A percentile compares a stretch with the other conserved stretches of the same genome.
phyloP scores from a whole-genome alignment of 768 basidiomycete genomes.

The Lentinus tigrinus region DNA sequence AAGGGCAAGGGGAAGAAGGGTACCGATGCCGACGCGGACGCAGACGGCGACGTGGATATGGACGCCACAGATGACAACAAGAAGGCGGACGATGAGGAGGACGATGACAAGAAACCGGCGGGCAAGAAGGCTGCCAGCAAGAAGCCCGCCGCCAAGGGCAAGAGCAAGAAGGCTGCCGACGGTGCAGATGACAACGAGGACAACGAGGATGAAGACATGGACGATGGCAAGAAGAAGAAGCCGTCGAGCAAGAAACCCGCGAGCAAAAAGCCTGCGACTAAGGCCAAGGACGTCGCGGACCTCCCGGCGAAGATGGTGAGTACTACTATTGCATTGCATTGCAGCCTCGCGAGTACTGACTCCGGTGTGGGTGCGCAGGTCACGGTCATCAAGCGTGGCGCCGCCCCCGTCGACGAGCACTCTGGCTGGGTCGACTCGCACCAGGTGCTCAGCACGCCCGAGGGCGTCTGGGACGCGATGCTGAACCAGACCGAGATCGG shows the following conservation, averaged over 20 bases:
- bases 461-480: constrained; percentile 57
- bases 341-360: too few species aligned
- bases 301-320: constrained; percentile 47
- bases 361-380: constrained; percentile 28
- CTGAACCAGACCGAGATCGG: constrained; percentile 59
- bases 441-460: constrained; percentile 44
- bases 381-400: constrained; percentile 50
- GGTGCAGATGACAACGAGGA: constrained; percentile 25
- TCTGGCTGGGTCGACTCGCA: constrained; percentile 50
- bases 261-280: neutral
- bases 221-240: constrained; percentile 11
- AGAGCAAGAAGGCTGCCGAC: constrained; percentile 1
- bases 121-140: constrained; percentile 18
- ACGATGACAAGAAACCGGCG: neutral
- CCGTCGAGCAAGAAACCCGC: neutral
- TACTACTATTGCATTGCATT: too few species aligned
- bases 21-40: constrained; percentile 15
- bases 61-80: constrained; percentile 25
- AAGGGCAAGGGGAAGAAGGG: constrained; percentile 15
- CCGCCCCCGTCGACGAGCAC: constrained; percentile 52
- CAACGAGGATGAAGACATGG: constrained; percentile 25
- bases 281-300: constrained; percentile 11
- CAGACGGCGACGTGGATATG: constrained; percentile 12
- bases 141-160: constrained; percentile 21
- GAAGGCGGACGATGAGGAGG: constrained; percentile 22